Evolutionary conservation across 2,329 filamentous ascomycete genomes (phyloP).

Genomic region (Exophiala sideris): DNA sequence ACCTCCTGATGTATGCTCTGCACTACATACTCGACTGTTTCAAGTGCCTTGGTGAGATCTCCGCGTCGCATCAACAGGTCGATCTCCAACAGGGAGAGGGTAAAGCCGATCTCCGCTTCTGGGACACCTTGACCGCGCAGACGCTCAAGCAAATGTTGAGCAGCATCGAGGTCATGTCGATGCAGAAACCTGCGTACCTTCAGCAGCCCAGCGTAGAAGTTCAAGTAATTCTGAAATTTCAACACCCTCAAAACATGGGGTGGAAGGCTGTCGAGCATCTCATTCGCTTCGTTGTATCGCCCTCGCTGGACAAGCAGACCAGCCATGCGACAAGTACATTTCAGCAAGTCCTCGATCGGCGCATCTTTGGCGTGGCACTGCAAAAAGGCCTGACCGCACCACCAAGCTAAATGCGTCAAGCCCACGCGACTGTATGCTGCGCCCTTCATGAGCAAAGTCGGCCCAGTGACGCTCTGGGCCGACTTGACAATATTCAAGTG

Average conservation of each 20-base stretch:
- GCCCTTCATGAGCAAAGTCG: constrained; percentile 68
- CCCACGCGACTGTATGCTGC: constrained; percentile 74
- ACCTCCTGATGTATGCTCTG: constrained; percentile 49
- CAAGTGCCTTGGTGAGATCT: constrained; percentile 53
- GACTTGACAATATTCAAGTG: constrained; percentile 77
- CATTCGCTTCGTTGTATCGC: constrained; percentile 65
- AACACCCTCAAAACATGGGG: constrained; percentile 64
- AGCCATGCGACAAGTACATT: constrained; percentile 68
- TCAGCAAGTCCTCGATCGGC: constrained; percentile 74
- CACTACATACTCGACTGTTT: constrained; percentile 52
- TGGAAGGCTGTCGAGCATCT: constrained; percentile 58
- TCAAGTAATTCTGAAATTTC: constrained; percentile 65
- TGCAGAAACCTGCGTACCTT: constrained; percentile 43
- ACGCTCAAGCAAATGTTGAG: constrained; percentile 55
- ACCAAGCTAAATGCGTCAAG: constrained; percentile 52
- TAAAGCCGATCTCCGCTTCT: constrained; percentile 59
- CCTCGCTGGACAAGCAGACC: constrained; percentile 65
- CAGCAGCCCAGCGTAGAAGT: constrained; percentile 41
- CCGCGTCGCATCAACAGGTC: constrained; percentile 56
- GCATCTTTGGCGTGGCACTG: constrained; percentile 64
- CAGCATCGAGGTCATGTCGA: constrained; percentile 54
- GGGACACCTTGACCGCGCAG: constrained; percentile 52
- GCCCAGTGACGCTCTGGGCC: constrained; percentile 68
- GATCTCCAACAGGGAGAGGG: constrained; percentile 58
- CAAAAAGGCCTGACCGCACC: constrained; percentile 68